A percentile compares a stretch with the other conserved stretches of the same genome.
Conservation (phyloP, 352 stramenopile species). For the Albugo candida region DNA sequence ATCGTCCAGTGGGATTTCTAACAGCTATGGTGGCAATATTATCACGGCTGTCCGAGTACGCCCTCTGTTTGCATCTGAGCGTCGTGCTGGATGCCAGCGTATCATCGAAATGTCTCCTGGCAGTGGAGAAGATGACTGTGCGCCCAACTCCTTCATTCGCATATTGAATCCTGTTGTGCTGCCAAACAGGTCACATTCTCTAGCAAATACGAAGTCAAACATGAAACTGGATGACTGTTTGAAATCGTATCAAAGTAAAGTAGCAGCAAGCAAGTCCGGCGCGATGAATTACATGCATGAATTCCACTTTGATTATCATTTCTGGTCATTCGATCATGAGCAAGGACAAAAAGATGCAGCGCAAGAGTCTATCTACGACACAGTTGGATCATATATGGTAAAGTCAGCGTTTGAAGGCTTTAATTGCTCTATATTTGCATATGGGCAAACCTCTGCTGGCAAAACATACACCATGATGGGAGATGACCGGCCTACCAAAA, state of each 20-base stretch:
- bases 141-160: background rate
- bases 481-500: background rate
- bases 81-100: conserved; percentile 26
- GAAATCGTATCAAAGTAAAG: background rate
- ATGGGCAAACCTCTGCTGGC: conserved; percentile 43
- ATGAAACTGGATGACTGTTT: too few species aligned
- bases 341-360: conserved; percentile 15
- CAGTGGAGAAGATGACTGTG: background rate
- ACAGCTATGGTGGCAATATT: conserved; percentile 12
- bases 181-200: conserved; percentile 1
- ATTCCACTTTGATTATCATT: conserved; percentile 50
- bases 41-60: conserved; percentile 56
- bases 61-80: conserved; percentile 41
- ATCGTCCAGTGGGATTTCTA: too few species aligned
- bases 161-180: conserved; percentile 30
- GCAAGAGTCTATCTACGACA: conserved; percentile 34
- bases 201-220: background rate
- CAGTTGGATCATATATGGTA: conserved; percentile 30
- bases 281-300: conserved; percentile 42
- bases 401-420: conserved; percentile 30
- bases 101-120: conserved; percentile 34
- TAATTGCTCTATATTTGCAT: conserved; percentile 64
- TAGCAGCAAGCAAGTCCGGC: conserved; percentile 7
- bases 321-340: conserved; percentile 42
- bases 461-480: conserved; percentile 26